A percentile compares a stretch with the other conserved stretches of the same genome.
These are phyloP conservation scores for Astrothelium subdiscretum DNA, from an alignment of 495 filamentous ascomycete genomes.

Conservation along the genomic window DNA sequence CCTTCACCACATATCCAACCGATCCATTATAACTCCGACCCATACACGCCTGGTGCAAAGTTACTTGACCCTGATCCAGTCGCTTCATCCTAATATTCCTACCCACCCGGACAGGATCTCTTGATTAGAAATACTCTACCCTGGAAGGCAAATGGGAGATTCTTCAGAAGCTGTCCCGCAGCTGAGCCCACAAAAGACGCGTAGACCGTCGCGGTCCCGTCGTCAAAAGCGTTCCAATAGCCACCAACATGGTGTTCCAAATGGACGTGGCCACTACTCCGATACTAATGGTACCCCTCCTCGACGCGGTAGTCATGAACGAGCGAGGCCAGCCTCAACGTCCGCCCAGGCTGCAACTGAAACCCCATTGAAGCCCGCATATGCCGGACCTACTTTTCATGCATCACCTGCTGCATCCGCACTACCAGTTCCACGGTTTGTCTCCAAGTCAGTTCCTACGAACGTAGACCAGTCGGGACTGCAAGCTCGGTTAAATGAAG, in stretches of 20 bases:
- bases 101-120: not conserved
- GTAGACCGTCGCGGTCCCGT: not conserved
- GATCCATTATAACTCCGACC: not conserved
- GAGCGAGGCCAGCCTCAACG: slow-evolving; percentile 11
- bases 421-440: slow-evolving; percentile 86
- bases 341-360: slow-evolving; percentile 23
- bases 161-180: not conserved
- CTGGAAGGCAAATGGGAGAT: not conserved
- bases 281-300: not conserved
- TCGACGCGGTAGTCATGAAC: not conserved
- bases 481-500: slow-evolving; percentile 34
- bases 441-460: slow-evolving; percentile 68
- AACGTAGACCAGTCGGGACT: slow-evolving; percentile 33
- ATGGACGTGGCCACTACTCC: not conserved
- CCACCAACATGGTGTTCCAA: not conserved
- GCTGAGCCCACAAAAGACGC: not conserved
- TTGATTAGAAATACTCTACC: not conserved
- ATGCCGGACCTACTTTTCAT: slow-evolving; percentile 92
- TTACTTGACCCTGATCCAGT: not conserved
- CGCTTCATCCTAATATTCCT: not conserved
- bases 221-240: not conserved
- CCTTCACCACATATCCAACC: not conserved
- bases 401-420: slow-evolving; percentile 85
- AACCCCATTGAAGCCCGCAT: slow-evolving; percentile 37
- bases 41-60: not conserved